Conservation (phyloP, 768 basidiomycete genomes). For the Mycena galopus region DNA sequence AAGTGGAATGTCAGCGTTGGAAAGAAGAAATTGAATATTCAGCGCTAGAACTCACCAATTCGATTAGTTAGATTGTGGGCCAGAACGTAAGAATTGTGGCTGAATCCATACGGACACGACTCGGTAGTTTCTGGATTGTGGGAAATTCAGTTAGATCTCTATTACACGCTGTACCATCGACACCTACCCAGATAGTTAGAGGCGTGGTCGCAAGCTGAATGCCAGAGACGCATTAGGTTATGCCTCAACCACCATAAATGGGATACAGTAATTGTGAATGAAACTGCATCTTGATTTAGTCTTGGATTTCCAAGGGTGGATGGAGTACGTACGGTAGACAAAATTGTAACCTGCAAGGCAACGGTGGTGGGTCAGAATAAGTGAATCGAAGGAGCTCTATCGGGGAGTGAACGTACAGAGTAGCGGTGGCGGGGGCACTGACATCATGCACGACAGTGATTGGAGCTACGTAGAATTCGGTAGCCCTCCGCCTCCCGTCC, state of each 20-base stretch:
- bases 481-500: background rate
- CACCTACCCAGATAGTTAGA: background rate
- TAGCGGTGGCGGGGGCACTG: background rate
- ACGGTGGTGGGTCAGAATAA: background rate
- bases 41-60: background rate
- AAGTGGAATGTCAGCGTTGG: too few species aligned
- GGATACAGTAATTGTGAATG: background rate
- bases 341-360: background rate
- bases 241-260: background rate
- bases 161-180: background rate
- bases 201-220: background rate
- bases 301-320: conserved; percentile 1
- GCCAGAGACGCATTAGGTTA: background rate
- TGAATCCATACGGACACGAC: background rate
- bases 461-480: background rate
- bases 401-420: background rate
- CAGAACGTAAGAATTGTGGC: background rate
- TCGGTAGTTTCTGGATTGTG: background rate
- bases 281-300: background rate
- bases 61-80: background rate
- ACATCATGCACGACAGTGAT: background rate
- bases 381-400: background rate
- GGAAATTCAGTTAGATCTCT: background rate
- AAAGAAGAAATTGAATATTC: background rate
- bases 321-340: background rate